Base-by-base conservation (phyloP, 2,329 filamentous ascomycete genomes). In the Xylaria polymorpha region DNA sequence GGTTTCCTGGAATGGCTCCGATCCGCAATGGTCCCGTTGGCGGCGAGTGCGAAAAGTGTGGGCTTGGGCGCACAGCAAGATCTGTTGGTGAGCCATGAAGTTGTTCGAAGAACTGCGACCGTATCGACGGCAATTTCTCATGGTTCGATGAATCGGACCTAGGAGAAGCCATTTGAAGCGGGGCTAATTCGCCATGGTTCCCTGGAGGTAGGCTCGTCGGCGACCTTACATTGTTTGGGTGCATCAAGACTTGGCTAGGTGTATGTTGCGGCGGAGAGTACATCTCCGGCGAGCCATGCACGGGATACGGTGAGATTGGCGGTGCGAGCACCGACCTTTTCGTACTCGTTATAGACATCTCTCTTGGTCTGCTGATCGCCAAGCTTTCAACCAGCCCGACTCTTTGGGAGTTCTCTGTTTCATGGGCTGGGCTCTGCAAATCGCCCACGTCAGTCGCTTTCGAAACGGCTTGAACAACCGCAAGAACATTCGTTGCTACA, bases 101-200 rank as follows among this genome's bases (percentile, higher is more conserved):
- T 41, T 81, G 77, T 15, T 81, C 78, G 48, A 73, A 58, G 29
- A 79, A 62, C 41, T 74, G 72, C 22, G 75, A 75, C 46, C 77
- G 75, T 67, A 83, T 81, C 6, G 82, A 81, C 5, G 82, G 82
- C 12, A 83, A 72, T 14, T 77, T 73, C 29, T 79, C 79, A 51
- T 80, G 80, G 15, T 71, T 78, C 35, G 76, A 79, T 18, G 75
- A 74, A 12, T 83, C 81, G 37, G 80, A 81, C 63, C 79, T 77
- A 1, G 81, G 81, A 15, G 81, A 83, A 35, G 76, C 71, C 46
- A 77, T 75, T 51, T 83, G 80, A 43, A 84, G 70, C 78, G 79
- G 68, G 73, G 79, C 73, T 12, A 79, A 69, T 48, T 79, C 77
- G 9, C 77, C 77, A 64, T 75, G 76, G 15, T 63, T 70, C 48